phyloP scores from a whole-genome alignment of 2,329 filamentous ascomycete genomes.

The Aureobasidium sp. region DNA sequence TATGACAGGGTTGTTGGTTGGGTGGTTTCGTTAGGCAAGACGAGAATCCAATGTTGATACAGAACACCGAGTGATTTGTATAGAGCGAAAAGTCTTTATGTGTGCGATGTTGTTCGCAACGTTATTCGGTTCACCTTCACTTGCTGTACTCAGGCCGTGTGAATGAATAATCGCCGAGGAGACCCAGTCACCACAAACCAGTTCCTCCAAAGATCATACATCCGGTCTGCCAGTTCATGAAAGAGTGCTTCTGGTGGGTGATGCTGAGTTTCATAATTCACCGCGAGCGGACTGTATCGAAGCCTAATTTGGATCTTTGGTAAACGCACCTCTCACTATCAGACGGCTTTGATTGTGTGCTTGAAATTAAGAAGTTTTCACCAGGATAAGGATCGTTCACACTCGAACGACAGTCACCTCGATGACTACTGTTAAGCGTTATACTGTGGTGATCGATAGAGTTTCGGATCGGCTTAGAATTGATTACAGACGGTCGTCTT shows the following conservation, averaged over 20 bases:
- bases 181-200: too few species aligned
- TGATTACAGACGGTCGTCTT: conserved; percentile 2
- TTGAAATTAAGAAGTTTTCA: background rate
- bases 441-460: background rate
- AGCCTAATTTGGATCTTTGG: background rate
- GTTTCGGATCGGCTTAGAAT: background rate
- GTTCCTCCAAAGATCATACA: background rate
- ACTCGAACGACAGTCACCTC: background rate
- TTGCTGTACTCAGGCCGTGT: background rate
- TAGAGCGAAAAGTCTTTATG: background rate
- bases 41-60: background rate
- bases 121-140: background rate
- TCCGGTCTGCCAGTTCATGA: too few species aligned
- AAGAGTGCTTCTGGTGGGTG: too few species aligned
- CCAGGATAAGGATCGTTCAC: background rate
- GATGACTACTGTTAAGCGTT: background rate
- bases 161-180: background rate
- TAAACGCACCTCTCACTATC: background rate
- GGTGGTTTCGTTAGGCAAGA: background rate
- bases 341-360: background rate
- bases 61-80: background rate
- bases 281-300: too few species aligned
- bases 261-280: background rate
- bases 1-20: background rate
- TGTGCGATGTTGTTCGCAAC: background rate